These are phyloP conservation scores for Fusarium irregulare DNA, from an alignment of 2,329 filamentous ascomycete genomes.

Conservation along the genomic window DNA sequence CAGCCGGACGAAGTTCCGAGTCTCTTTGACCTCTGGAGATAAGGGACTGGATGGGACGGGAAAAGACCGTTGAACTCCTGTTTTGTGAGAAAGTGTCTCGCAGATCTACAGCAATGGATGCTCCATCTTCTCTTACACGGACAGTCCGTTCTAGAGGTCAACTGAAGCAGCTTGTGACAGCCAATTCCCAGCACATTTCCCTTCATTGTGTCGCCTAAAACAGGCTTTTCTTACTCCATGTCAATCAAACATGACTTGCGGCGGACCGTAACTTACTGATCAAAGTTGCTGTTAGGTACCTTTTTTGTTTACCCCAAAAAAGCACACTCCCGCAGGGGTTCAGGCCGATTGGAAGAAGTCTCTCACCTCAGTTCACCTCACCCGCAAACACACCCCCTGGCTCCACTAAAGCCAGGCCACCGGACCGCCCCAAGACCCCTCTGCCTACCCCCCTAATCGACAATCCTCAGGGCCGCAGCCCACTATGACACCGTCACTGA, in stretches of 20 bases:
- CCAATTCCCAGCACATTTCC: not conserved
- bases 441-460: conserved; percentile 39
- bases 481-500: conserved; percentile 49
- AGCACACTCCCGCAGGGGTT: conserved; percentile 34
- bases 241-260: conserved; percentile 14
- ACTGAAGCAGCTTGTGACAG: conserved; percentile 11
- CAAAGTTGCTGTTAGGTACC: conserved; percentile 34
- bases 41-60: conserved; percentile 7
- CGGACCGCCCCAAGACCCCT: conserved; percentile 40
- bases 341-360: conserved; percentile 5
- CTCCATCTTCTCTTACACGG: conserved; percentile 19
- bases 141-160: not conserved
- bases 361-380: conserved; percentile 35
- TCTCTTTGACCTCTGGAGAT: conserved; percentile 18
- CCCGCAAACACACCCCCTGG: conserved; percentile 33
- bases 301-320: conserved; percentile 25
- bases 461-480: conserved; percentile 45
- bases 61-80: conserved; percentile 8
- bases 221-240: conserved; percentile 18
- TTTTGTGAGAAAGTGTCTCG: not conserved
- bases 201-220: conserved; percentile 6
- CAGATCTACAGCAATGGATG: conserved; percentile 5
- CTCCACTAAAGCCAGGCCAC: conserved; percentile 38
- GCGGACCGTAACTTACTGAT: conserved; percentile 29
- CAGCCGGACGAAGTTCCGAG: conserved; percentile 6